A percentile compares a stretch with the other conserved stretches of the same genome.
These are phyloP conservation scores for Syzygium syzygioides DNA, from an alignment of 441 rosid species.

Conservation along the genomic window DNA sequence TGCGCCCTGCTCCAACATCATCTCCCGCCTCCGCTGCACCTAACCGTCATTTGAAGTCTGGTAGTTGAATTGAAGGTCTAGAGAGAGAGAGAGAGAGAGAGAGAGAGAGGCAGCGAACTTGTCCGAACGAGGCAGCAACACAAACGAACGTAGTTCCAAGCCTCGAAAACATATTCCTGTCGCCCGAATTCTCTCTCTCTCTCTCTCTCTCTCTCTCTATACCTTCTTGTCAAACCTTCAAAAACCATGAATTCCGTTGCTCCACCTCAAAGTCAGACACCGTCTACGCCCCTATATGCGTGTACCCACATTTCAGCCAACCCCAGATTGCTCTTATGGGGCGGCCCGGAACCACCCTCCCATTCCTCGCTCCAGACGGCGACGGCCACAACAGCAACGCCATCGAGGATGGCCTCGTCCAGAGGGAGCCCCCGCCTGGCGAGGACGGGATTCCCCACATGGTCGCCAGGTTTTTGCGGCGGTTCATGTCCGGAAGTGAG, in stretches of 20 bases:
- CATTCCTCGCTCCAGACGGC: slow-evolving; percentile 16
- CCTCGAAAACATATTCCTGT: not conserved
- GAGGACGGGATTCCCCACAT: slow-evolving; percentile 11
- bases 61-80: slow-evolving; percentile 27
- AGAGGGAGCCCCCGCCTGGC: not conserved
- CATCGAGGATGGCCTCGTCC: slow-evolving; percentile 23
- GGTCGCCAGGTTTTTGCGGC: slow-evolving; percentile 16
- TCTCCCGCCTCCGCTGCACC: slow-evolving; percentile 36
- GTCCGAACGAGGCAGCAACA: not conserved
- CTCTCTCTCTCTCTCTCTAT: not conserved
- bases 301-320: not conserved
- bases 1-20: not conserved
- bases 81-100: not conserved
- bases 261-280: not conserved
- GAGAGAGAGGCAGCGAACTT: not conserved
- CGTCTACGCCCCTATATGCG: not conserved
- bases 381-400: slow-evolving; percentile 18
- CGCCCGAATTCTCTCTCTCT: not conserved
- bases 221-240: slow-evolving; percentile 32
- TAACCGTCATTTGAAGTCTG: slow-evolving; percentile 49
- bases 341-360: slow-evolving; percentile 13
- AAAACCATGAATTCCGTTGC: not conserved
- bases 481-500: slow-evolving; percentile 31
- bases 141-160: not conserved
- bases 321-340: slow-evolving; percentile 27